Percentiles rank a stretch among this genome's conserved stretches.
Conservation (phyloP, 2,329 filamentous ascomycete species). For the Pseudogymnoascus destructans region DNA sequence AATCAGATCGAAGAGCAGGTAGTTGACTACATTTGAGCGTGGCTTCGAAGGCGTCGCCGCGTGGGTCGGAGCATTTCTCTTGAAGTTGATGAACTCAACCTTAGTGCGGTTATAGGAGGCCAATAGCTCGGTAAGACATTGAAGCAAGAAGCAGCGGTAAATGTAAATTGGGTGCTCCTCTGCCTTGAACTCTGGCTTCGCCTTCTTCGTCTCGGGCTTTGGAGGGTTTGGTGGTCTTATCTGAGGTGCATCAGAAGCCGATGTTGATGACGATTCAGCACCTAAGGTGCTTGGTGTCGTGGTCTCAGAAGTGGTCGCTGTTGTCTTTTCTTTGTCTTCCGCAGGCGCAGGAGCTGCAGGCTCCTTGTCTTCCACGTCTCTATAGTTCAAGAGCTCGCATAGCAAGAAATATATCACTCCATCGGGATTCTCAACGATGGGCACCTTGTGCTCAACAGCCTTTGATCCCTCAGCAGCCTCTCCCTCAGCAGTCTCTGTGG, state of each 20-base stretch:
- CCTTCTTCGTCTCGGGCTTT: slow-evolving; percentile 39
- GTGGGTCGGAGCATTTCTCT: slow-evolving; percentile 73
- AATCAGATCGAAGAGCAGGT: slow-evolving; percentile 72
- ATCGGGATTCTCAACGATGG: slow-evolving; percentile 81
- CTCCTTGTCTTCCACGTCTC: slow-evolving; percentile 82
- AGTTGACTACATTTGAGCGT: slow-evolving; percentile 83
- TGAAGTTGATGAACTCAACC: slow-evolving; percentile 98
- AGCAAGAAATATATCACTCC: slow-evolving; percentile 92
- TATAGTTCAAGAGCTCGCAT: slow-evolving; percentile 81
- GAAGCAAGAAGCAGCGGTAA: slow-evolving; percentile 88
- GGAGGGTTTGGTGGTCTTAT: not conserved
- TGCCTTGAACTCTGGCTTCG: slow-evolving; percentile 71
- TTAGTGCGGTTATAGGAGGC: slow-evolving; percentile 90
- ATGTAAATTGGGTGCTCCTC: slow-evolving; percentile 94
- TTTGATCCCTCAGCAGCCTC: slow-evolving; percentile 55
- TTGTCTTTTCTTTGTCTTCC: slow-evolving; percentile 21
- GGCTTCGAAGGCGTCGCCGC: slow-evolving; percentile 82
- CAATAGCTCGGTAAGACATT: slow-evolving; percentile 80
- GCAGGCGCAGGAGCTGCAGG: slow-evolving; percentile 5
- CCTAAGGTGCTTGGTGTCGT: slow-evolving; percentile 25
- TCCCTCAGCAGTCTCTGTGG: slow-evolving; percentile 46
- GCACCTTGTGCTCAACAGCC: slow-evolving; percentile 58
- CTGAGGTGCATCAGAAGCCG: not conserved
- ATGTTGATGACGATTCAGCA: slow-evolving; percentile 12
- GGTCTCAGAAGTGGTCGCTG: slow-evolving; percentile 14